Evolutionary conservation across 2,329 filamentous ascomycete species (phyloP).

Genomic region (Colletotrichum euphorbiae): DNA sequence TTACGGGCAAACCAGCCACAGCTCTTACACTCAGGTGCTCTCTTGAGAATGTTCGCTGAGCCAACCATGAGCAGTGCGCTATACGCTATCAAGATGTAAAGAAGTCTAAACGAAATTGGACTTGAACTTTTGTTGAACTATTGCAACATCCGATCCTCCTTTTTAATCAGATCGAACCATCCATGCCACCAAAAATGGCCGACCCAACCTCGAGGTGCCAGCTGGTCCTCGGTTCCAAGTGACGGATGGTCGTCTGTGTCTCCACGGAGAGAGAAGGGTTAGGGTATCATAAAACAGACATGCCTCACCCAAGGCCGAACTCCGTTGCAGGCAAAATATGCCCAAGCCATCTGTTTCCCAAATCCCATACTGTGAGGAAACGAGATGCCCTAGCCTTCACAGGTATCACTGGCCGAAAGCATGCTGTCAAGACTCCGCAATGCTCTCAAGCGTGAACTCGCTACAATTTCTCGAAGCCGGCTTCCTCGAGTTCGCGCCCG

Average conservation of each 20-base stretch:
- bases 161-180: not conserved
- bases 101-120: too few species aligned
- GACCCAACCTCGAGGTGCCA: too few species aligned
- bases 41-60: too few species aligned
- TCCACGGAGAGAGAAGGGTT: conserved; percentile 22
- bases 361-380: not conserved
- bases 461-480: conserved; percentile 60
- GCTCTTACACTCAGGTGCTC: too few species aligned
- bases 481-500: conserved; percentile 60
- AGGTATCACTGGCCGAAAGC: not conserved
- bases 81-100: too few species aligned
- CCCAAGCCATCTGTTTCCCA: conserved; percentile 1
- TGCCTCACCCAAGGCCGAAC: conserved; percentile 32
- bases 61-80: too few species aligned
- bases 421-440: not conserved
- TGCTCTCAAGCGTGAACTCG: conserved; percentile 31
- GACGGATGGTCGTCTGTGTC: conserved; percentile 1
- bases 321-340: conserved; percentile 20
- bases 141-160: too few species aligned
- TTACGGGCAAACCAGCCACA: too few species aligned
- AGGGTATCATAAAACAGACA: conserved; percentile 38
- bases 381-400: not conserved
- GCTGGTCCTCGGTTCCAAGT: not conserved
- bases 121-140: too few species aligned
- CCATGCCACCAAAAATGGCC: too few species aligned